phyloP scores from a whole-genome alignment of 2,329 filamentous ascomycete species.

The Pseudodiploospora longispora region DNA sequence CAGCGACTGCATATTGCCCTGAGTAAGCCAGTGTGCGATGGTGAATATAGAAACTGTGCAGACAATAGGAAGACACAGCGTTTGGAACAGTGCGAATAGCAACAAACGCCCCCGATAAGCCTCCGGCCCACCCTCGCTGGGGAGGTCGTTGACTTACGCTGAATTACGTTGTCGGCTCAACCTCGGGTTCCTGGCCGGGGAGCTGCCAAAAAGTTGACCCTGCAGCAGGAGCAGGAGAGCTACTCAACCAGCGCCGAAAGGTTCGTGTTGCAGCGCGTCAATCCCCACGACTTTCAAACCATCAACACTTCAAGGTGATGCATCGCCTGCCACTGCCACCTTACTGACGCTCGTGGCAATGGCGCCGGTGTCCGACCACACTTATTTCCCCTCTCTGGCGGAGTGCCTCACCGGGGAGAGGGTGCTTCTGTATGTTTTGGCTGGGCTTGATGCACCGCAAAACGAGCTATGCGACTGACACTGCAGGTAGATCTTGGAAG shows the following conservation, averaged over 20 bases:
- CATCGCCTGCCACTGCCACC: conserved; percentile 28
- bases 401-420: conserved; percentile 75
- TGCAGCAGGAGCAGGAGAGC: background rate
- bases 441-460: background rate
- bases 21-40: too few species aligned
- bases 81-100: too few species aligned
- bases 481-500: conserved; percentile 49
- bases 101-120: too few species aligned
- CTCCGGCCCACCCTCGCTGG: too few species aligned
- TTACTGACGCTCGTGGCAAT: conserved; percentile 52
- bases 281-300: conserved; percentile 20
- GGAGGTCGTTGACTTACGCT: background rate
- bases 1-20: too few species aligned
- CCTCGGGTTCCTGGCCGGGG: conserved; percentile 6
- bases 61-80: too few species aligned
- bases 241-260: conserved; percentile 4
- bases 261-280: conserved; percentile 3
- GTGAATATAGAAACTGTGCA: too few species aligned
- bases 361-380: conserved; percentile 60
- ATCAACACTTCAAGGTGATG: conserved; percentile 25
- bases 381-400: conserved; percentile 78
- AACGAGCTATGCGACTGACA: conserved; percentile 15
- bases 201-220: conserved; percentile 10
- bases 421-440: conserved; percentile 58
- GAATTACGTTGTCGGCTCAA: conserved; percentile 2